A percentile compares a stretch with the other conserved stretches of the same genome.
Evolutionary conservation across 805 yeast species (phyloP).

Genomic region (Hanseniaspora hatyaiensis): DNA sequence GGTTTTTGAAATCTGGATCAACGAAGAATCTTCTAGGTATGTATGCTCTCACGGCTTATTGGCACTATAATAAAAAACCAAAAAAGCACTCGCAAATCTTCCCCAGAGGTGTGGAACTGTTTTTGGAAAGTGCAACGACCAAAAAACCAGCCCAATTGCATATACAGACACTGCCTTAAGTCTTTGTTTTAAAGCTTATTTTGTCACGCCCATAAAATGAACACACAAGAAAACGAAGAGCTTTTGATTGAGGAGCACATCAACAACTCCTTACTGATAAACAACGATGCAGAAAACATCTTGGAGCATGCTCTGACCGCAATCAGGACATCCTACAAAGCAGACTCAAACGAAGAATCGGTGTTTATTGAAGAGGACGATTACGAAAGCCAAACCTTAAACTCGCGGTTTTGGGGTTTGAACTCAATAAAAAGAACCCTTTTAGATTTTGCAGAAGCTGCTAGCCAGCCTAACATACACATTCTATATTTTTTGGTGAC

Average conservation of each 20-base stretch:
- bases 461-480: conserved; percentile 13
- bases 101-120: too few species aligned
- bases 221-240: conserved; percentile 10
- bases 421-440: neutral
- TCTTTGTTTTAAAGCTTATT: too few species aligned
- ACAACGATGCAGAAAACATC: conserved; percentile 5
- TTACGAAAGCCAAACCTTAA: neutral
- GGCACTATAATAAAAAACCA: too few species aligned
- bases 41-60: too few species aligned
- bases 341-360: neutral
- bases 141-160: neutral
- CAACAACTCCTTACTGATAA: neutral
- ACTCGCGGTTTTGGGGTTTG: too few species aligned
- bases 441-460: too few species aligned
- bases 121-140: too few species aligned
- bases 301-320: conserved; percentile 13
- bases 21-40: too few species aligned
- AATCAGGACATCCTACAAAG: conserved; percentile 2
- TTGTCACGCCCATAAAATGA: neutral
- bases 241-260: neutral
- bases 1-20: too few species aligned
- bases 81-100: too few species aligned
- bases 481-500: conserved; percentile 7
- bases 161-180: neutral
- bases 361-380: neutral